Evolutionary conservation across 495 filamentous ascomycete genomes (phyloP), one percentile per base, ranked within the genome.

Genomic region (Lophium mytilinum): DNA sequence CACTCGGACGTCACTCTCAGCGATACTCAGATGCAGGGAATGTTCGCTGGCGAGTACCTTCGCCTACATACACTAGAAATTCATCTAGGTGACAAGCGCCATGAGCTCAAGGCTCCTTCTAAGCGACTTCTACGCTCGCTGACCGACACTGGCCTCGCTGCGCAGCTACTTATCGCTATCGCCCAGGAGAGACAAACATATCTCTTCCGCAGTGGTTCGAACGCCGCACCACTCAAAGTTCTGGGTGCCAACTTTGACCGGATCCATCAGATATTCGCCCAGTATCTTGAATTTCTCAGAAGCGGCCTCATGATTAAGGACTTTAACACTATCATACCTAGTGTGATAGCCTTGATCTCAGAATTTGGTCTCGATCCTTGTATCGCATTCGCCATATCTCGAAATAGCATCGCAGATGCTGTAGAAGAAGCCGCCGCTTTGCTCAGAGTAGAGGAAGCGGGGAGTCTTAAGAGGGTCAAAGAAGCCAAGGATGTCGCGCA

Each of bases 201-300:
- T 58, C 80, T 93, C 35, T 92, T 83, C 69, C 81, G 80, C 15
- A 73, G 87, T 36, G 72, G 79, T 6, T 82, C 88, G 42, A 73
- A 75, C 33, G 79, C 83, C 19, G 83, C 85, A 1, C 87, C 89
- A 61, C 69, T 86, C 21, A 99, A 97, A 66, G 77, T 93, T 33
- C 67, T 96, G 12, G 86, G 87, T 8, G 86, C 87, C 54, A 80
- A 95, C 49, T 83, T 94, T 49, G 94, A 99, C 64, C 89, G 94
- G 68, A 86, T 95, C 30, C 88, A 95, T 59, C 79, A 83, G 24
- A 80, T 92, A 39, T 79, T 97, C 9, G 78, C 80, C 15, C 92
- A 96, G 62, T 97, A 93, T 65, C 76, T 97, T 12, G 93, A 97
- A 64, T 73, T 97, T 14, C 77, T 99, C 46, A 83, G 86, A 55